Conservation (phyloP, 2,329 filamentous ascomycete species). For the Capronia coronata region DNA sequence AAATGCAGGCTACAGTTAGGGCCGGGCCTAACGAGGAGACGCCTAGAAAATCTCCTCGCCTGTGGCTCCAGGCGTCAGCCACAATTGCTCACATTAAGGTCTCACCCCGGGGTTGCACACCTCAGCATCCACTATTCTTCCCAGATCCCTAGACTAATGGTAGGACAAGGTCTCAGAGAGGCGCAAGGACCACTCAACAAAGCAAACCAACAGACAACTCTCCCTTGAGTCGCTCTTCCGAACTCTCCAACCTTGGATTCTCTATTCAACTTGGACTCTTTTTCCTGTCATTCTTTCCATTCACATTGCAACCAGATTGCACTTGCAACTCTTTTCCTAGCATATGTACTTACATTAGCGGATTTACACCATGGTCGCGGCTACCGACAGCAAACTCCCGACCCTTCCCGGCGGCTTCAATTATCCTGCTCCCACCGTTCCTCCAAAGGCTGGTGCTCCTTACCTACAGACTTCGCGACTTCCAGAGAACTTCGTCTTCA, state of each 20-base stretch:
- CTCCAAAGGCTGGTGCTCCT: slow-evolving; percentile 74
- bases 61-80: background rate
- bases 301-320: slow-evolving; percentile 2
- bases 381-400: slow-evolving; percentile 38
- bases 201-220: background rate
- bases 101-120: background rate
- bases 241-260: slow-evolving; percentile 12
- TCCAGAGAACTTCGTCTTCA: slow-evolving; percentile 93
- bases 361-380: slow-evolving; percentile 14
- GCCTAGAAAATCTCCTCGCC: slow-evolving; percentile 2
- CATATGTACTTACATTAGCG: background rate
- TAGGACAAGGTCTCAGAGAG: background rate
- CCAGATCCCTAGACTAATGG: background rate
- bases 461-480: slow-evolving; percentile 83
- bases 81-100: slow-evolving; percentile 7
- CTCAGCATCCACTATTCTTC: background rate
- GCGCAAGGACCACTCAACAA: slow-evolving; percentile 9
- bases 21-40: slow-evolving; percentile 13
- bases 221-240: background rate
- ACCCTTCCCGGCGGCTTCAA: slow-evolving; percentile 52
- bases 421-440: slow-evolving; percentile 68
- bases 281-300: slow-evolving; percentile 4
- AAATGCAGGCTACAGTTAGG: slow-evolving; percentile 5
- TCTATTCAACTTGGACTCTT: slow-evolving; percentile 1
- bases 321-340: slow-evolving; percentile 4